Evolutionary conservation across 148 eudicot genomes (phyloP).

Genomic region (Limonium bicolor): DNA sequence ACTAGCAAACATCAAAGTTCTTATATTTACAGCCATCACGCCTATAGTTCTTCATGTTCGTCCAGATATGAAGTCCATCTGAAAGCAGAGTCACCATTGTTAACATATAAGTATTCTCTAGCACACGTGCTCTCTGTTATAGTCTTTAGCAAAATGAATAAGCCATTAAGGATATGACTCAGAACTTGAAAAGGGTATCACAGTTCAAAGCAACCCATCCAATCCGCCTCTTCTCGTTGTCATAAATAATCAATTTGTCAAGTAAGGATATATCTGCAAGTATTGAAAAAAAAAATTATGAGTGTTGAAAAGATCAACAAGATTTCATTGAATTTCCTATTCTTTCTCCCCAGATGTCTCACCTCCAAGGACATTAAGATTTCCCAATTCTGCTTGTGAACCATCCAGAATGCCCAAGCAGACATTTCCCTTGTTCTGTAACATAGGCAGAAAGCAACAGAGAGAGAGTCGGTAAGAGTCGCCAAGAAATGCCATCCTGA

Average conservation of each 20-base stretch:
- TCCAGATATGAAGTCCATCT: too few relatives aligned
- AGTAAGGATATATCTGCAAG: slow-evolving; percentile 46
- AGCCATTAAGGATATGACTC: slow-evolving; percentile 10
- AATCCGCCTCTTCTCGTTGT: slow-evolving; percentile 34
- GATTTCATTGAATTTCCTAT: not conserved
- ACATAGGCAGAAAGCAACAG: not conserved
- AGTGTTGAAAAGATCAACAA: not conserved
- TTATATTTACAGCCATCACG: too few relatives aligned
- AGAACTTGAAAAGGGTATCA: slow-evolving; percentile 40
- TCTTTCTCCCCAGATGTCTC: slow-evolving; percentile 9
- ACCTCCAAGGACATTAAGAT: slow-evolving; percentile 52
- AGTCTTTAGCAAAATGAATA: too few relatives aligned
- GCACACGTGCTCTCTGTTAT: too few relatives aligned
- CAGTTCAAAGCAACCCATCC: slow-evolving; percentile 53
- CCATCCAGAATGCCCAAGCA: slow-evolving; percentile 62
- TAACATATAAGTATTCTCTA: too few relatives aligned
- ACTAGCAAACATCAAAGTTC: too few relatives aligned
- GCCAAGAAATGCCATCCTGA: not conserved
- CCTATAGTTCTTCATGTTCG: too few relatives aligned
- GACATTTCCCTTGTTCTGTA: slow-evolving; percentile 46
- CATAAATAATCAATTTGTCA: slow-evolving; percentile 37
- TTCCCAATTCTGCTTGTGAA: slow-evolving; percentile 32
- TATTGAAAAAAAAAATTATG: not conserved
- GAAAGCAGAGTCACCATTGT: too few relatives aligned
- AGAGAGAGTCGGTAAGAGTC: too few relatives aligned